phyloP scores from a whole-genome alignment of 768 basidiomycete species.

The Kwoniella sp. region DNA sequence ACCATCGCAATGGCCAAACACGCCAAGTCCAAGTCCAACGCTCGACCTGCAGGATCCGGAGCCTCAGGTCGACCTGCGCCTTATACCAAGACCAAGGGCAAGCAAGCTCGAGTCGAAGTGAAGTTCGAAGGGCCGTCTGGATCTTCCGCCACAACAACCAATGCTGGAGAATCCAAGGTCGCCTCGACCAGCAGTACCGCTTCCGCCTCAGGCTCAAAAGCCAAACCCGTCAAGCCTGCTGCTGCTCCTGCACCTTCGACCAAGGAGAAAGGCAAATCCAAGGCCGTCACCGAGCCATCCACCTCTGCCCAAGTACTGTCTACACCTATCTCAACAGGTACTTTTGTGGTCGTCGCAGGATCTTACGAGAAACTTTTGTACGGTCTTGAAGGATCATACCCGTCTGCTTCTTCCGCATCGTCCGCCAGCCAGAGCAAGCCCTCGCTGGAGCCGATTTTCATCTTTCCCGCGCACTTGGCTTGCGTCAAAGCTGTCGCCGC shows the following conservation, averaged over 20 bases:
- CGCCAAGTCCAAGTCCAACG: conserved; percentile 20
- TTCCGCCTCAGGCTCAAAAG: not conserved
- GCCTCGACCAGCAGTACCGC: too few relatives aligned
- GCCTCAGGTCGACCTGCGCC: conserved; percentile 29
- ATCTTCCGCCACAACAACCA: not conserved
- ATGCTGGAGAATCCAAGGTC: not conserved
- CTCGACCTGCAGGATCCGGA: not conserved
- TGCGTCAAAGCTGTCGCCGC: conserved; percentile 88
- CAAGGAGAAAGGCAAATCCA: conserved; percentile 40
- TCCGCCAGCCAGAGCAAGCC: conserved; percentile 38
- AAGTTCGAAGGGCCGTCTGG: conserved; percentile 31
- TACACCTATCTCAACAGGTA: conserved; percentile 42
- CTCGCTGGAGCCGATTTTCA: conserved; percentile 70
- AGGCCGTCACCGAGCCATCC: conserved; percentile 9
- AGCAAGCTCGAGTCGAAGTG: conserved; percentile 43
- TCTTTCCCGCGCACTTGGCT: conserved; percentile 94
- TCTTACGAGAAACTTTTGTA: conserved; percentile 97
- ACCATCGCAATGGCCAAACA: conserved; percentile 38
- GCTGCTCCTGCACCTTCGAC: not conserved
- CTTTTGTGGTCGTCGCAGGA: conserved; percentile 85
- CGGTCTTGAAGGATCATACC: conserved; percentile 70
- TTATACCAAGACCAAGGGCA: conserved; percentile 26
- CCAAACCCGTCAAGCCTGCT: not conserved
- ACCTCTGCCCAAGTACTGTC: not conserved
- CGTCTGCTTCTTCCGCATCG: conserved; percentile 43